These are phyloP conservation scores for Leccinum longicurvipes DNA, from an alignment of 768 basidiomycete species.

Conservation along the genomic window DNA sequence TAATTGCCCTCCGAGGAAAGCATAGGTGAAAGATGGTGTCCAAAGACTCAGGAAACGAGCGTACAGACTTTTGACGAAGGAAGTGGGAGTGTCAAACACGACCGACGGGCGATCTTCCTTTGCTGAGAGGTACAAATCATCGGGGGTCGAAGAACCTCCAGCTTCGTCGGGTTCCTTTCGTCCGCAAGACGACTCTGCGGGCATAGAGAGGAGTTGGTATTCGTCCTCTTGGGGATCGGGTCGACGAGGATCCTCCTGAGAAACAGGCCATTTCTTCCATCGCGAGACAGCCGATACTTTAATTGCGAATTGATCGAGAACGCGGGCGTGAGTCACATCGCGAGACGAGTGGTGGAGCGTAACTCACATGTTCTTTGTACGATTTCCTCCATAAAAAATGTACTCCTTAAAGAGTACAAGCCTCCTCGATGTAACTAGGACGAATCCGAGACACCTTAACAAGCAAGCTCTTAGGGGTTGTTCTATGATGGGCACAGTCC, in stretches of 20 bases:
- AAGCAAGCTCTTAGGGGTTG: neutral
- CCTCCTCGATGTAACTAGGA: neutral
- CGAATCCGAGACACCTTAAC: neutral
- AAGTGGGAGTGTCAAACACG: conserved; percentile 19
- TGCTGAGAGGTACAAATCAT: neutral
- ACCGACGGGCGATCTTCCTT: conserved; percentile 14
- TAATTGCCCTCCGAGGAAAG: conserved; percentile 27
- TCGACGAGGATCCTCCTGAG: conserved; percentile 1
- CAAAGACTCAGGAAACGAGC: conserved; percentile 26
- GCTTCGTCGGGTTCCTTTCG: conserved; percentile 10
- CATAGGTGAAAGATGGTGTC: conserved; percentile 27
- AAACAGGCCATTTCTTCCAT: conserved; percentile 19
- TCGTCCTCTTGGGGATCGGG: conserved; percentile 16
- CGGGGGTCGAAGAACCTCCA: neutral
- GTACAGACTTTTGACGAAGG: conserved; percentile 14
- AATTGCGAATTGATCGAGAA: neutral
- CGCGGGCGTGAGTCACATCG: neutral
- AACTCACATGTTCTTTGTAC: conserved; percentile 13
- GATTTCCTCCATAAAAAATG: conserved; percentile 8
- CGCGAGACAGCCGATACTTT: conserved; percentile 7
- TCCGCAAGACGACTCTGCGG: conserved; percentile 2
- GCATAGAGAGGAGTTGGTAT: conserved; percentile 19
- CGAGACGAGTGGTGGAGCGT: neutral
- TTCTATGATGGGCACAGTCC: neutral
- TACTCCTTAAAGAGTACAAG: neutral